A percentile compares a stretch with the other conserved stretches of the same genome.
phyloP scores from a whole-genome alignment of 129 eudicot species.

The Saussurea involucrata region DNA sequence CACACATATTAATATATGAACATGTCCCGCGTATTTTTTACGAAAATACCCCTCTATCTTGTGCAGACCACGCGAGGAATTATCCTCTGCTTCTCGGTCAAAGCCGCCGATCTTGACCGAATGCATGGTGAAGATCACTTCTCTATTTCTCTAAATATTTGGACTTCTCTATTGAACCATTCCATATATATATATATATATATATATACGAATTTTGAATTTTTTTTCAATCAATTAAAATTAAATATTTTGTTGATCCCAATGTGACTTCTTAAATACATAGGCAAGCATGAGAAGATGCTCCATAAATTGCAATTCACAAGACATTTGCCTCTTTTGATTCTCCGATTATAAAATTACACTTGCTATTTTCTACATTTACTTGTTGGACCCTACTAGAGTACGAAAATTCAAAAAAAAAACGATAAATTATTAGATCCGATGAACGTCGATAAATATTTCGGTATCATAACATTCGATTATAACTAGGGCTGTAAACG shows the following conservation, averaged over 20 bases:
- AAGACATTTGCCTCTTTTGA: constrained; percentile 30
- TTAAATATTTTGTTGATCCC: background rate
- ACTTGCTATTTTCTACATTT: constrained; percentile 1
- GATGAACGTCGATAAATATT: background rate
- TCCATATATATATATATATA: too few species aligned
- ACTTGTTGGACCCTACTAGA: background rate
- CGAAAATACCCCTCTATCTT: too few species aligned
- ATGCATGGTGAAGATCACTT: too few species aligned
- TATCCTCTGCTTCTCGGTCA: too few species aligned
- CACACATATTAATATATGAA: too few species aligned
- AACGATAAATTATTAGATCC: background rate
- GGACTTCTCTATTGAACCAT: too few species aligned
- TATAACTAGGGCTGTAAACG: too few species aligned
- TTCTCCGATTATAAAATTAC: constrained; percentile 3
- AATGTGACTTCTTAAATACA: constrained; percentile 17
- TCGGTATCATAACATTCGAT: background rate
- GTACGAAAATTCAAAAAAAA: background rate
- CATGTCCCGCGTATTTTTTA: too few species aligned
- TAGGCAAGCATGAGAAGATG: constrained; percentile 18
- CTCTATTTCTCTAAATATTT: too few species aligned
- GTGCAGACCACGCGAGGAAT: too few species aligned
- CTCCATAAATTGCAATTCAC: constrained; percentile 24
- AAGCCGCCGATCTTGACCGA: too few species aligned
- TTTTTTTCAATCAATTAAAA: background rate
- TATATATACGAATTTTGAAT: too few species aligned